These are phyloP conservation scores for Astrocystis sublimbata DNA, from an alignment of 495 filamentous ascomycete genomes.

Conservation along the genomic window DNA sequence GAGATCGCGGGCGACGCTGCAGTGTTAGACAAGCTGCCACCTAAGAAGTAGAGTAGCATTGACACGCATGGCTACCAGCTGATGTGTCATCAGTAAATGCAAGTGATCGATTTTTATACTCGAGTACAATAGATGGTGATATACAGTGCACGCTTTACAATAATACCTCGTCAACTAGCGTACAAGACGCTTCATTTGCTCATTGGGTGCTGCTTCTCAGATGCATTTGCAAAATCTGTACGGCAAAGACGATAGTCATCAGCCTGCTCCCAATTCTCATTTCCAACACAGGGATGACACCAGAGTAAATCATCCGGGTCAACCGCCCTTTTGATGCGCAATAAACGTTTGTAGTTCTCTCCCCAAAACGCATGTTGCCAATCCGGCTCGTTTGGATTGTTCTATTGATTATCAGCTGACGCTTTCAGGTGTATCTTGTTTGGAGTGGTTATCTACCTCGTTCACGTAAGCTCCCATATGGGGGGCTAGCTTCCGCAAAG, in stretches of 20 bases:
- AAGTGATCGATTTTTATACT: neutral
- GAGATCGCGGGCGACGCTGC: slow-evolving; percentile 44
- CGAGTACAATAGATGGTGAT: neutral
- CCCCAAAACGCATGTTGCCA: slow-evolving; percentile 56
- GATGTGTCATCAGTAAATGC: neutral
- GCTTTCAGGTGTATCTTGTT: neutral
- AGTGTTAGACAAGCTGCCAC: slow-evolving; percentile 45
- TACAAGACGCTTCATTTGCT: neutral
- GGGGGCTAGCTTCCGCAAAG: slow-evolving; percentile 38
- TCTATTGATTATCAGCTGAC: slow-evolving; percentile 35
- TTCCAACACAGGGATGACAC: slow-evolving; percentile 60
- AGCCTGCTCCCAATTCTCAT: slow-evolving; percentile 55
- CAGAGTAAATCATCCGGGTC: slow-evolving; percentile 63
- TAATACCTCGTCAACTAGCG: neutral
- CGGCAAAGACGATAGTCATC: slow-evolving; percentile 39
- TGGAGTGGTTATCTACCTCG: slow-evolving; percentile 32
- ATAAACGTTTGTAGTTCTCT: slow-evolving; percentile 46
- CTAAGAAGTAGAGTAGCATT: slow-evolving; percentile 18
- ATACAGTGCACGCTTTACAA: neutral
- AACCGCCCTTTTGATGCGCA: slow-evolving; percentile 51
- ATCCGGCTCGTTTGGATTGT: slow-evolving; percentile 47
- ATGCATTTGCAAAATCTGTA: neutral
- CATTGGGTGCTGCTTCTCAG: neutral
- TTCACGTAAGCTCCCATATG: slow-evolving; percentile 45
- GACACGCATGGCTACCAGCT: neutral